A percentile compares a stretch with the other conserved stretches of the same genome.
Evolutionary conservation across 495 filamentous ascomycete genomes (phyloP).

Genomic region (Melanomma pulvis-pyrius): DNA sequence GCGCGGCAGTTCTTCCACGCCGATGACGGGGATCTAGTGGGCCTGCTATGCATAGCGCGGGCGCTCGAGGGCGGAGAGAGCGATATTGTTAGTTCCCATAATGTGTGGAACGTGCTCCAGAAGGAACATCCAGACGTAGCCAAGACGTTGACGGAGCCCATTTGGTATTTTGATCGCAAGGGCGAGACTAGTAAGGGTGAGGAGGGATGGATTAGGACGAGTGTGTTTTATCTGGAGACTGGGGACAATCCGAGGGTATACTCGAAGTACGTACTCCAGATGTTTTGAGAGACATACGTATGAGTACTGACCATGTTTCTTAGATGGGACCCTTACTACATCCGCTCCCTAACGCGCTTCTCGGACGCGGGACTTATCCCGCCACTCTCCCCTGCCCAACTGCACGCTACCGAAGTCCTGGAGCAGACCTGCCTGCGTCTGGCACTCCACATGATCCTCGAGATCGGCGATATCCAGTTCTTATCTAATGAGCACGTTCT

Average conservation of each 20-base stretch:
- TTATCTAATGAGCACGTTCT: conserved; percentile 45
- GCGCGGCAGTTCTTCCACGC: conserved; percentile 83
- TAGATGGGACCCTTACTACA: conserved; percentile 46
- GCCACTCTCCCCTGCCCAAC: conserved; percentile 40
- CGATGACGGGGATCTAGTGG: conserved; percentile 82
- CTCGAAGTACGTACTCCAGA: conserved; percentile 47
- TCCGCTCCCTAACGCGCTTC: conserved; percentile 45
- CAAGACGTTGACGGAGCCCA: conserved; percentile 69
- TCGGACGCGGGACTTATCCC: conserved; percentile 43
- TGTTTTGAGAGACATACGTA: not conserved
- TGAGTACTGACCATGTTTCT: conserved; percentile 4
- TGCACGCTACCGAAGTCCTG: conserved; percentile 37
- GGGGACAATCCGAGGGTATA: conserved; percentile 57
- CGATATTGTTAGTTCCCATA: conserved; percentile 77
- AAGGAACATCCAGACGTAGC: conserved; percentile 76
- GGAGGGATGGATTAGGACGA: conserved; percentile 72
- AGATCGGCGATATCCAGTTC: conserved; percentile 49
- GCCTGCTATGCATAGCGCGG: conserved; percentile 78
- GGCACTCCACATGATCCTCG: conserved; percentile 48
- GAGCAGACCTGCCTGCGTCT: conserved; percentile 45
- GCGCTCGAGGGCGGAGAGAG: conserved; percentile 83
- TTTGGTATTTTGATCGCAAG: conserved; percentile 96
- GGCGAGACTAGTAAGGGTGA: conserved; percentile 76
- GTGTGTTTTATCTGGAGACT: conserved; percentile 73
- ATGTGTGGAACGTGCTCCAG: conserved; percentile 81